Base-by-base conservation (phyloP, 108 stramenopile species). In the Stephanodiscus triporus region DNA sequence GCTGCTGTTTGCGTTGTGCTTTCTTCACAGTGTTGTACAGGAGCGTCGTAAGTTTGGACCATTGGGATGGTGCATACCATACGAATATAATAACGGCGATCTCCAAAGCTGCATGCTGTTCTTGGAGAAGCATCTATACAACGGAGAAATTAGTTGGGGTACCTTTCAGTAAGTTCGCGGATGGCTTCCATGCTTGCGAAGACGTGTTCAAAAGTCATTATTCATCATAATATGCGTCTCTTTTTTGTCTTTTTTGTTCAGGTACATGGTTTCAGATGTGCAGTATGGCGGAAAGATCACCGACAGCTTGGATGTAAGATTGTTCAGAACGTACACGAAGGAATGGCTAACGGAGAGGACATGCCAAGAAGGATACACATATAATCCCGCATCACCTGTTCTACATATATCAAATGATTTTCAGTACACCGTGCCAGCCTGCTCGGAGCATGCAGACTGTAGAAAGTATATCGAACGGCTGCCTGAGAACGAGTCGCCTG, bases 241-340 rank as follows among this genome's bases (percentile, higher is more conserved):
- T 40, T 40, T 91, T 61, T 38, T 10, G 16, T 61, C 20, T 40
- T 40, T 91, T 61, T 24, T 10, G 9, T 26, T 61, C 9, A 61
- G 60, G 20, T 61, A 95, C 91, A 96, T 96, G 95, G 95, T 97
- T 23, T 81, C 89, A 17, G 96, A 94, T 75, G 94, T 91, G 10
- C 93, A 95, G 70, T 97, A 97, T 63, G 96, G 96, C n/a, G 96
- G 96, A 63, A 97, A 97, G 76, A 95, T 97, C 62, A 97, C 96
- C 27, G 96, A 97, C 63, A 84, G 88, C 58, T 61, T 97, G 30
- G 96, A 97, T 73, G 88, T 94, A 6, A 83, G 95, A 29, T 72
- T 97, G 63, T 94, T 97, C 69, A 87, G 87, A 64, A 93, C 92
- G 17, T 97, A 96, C 76, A 73, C 91, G 49, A 82, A 84, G 70